phyloP scores from a whole-genome alignment of 441 rosid species.

The Gossypium schwendimanii region DNA sequence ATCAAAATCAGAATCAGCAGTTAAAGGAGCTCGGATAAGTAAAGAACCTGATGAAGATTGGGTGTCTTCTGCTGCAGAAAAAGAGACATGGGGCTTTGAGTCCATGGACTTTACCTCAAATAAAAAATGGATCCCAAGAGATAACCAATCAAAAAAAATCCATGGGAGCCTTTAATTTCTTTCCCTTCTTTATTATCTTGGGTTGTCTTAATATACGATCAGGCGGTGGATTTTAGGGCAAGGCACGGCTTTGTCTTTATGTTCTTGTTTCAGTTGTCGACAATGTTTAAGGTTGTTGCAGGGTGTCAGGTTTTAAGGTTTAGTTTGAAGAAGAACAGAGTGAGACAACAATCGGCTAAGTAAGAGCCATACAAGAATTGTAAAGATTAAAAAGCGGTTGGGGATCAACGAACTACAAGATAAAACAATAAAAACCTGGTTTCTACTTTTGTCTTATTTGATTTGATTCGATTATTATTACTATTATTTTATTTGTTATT shows the following conservation, averaged over 20 bases:
- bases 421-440: background rate
- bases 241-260: background rate
- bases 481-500: no score
- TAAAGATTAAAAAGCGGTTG: background rate
- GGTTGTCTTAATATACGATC: background rate
- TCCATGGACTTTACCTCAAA: constrained; percentile 19
- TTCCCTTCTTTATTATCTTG: background rate
- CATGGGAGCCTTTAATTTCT: background rate
- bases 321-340: background rate
- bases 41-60: constrained; percentile 32
- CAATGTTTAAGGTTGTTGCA: background rate
- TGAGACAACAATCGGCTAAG: background rate
- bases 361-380: background rate
- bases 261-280: background rate
- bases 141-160: background rate
- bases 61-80: constrained; percentile 22
- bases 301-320: background rate
- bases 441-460: background rate
- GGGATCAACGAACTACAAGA: background rate
- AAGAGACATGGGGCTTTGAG: background rate
- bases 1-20: constrained; percentile 37
- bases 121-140: background rate
- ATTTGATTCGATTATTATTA: no score
- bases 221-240: background rate
- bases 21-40: constrained; percentile 64